These are phyloP conservation scores for Phytophthora agathidicida DNA, from an alignment of 352 stramenopile species.

Conservation along the genomic window DNA sequence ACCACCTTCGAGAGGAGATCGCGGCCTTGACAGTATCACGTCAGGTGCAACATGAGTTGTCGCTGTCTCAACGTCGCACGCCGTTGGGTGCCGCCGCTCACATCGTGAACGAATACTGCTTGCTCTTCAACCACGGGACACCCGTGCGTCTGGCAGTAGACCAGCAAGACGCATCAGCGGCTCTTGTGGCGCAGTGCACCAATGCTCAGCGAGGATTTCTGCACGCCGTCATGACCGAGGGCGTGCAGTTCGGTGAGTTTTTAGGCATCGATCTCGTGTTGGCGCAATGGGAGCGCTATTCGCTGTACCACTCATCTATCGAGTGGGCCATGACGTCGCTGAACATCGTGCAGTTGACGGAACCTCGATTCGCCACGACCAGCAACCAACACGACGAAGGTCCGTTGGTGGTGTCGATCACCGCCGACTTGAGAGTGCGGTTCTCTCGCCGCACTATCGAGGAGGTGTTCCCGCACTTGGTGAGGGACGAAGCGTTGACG, in stretches of 20 bases:
- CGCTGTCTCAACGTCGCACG: slow-evolving; percentile 20
- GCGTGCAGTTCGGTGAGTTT: slow-evolving; percentile 48
- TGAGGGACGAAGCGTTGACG: slow-evolving; percentile 32
- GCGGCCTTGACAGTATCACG: slow-evolving; percentile 28
- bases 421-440: slow-evolving; percentile 36
- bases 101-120: slow-evolving; percentile 52
- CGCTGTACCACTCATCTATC: slow-evolving; percentile 41
- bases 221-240: slow-evolving; percentile 37
- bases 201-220: slow-evolving; percentile 38
- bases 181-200: slow-evolving; percentile 16
- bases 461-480: slow-evolving; percentile 47
- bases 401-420: slow-evolving; percentile 26
- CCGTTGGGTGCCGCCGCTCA: slow-evolving; percentile 21
- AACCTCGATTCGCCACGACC: too few species aligned
- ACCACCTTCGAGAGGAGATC: slow-evolving; percentile 52
- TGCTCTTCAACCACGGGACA: slow-evolving; percentile 45
- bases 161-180: slow-evolving; percentile 8
- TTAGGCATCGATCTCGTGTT: slow-evolving; percentile 40
- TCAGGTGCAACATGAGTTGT: slow-evolving; percentile 30
- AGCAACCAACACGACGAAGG: slow-evolving; percentile 36
- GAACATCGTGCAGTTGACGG: slow-evolving; percentile 26
- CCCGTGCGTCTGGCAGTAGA: slow-evolving; percentile 44
- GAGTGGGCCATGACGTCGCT: slow-evolving; percentile 44
- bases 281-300: slow-evolving; percentile 57
- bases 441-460: slow-evolving; percentile 48